These are phyloP conservation scores for Musa acuminata DNA, from an alignment of 176 grass and related monocot genomes.

Conservation along the genomic window DNA sequence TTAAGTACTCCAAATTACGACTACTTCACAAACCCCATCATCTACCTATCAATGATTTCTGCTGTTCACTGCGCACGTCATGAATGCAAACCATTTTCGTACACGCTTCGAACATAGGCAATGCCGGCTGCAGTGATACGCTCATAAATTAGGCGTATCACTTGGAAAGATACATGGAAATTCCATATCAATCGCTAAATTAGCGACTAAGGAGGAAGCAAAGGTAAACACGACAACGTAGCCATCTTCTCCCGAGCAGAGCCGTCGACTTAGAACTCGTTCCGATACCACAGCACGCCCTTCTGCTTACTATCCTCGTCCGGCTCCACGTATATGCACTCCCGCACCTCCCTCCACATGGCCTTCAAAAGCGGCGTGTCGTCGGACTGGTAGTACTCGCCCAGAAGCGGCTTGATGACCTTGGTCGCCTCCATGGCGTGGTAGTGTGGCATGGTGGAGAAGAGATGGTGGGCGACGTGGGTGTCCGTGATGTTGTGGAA, in stretches of 20 bases:
- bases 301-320: constrained; percentile 35
- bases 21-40: no score
- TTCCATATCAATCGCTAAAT: no score
- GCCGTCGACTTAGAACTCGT: constrained; percentile 40
- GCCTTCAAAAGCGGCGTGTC: constrained; percentile 52
- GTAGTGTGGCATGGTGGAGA: constrained; percentile 98
- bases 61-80: no score
- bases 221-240: no score
- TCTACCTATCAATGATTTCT: no score
- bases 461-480: constrained; percentile 91
- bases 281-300: constrained; percentile 91
- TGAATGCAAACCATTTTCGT: no score
- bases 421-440: constrained; percentile 91
- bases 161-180: no score
- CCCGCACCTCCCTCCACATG: constrained; percentile 70
- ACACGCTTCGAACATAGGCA: no score
- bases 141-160: no score
- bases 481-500: constrained; percentile 99
- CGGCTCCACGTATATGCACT: constrained; percentile 73
- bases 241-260: neutral
- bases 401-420: constrained; percentile 79
- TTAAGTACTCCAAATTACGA: no score
- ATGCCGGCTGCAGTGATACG: no score
- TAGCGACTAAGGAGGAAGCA: no score
- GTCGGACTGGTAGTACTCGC: constrained; percentile 87